A percentile compares a stretch with the other conserved stretches of the same genome.
Evolutionary conservation across 176 grass and related monocot genomes (phyloP).

Genomic region (Musa beccarii): DNA sequence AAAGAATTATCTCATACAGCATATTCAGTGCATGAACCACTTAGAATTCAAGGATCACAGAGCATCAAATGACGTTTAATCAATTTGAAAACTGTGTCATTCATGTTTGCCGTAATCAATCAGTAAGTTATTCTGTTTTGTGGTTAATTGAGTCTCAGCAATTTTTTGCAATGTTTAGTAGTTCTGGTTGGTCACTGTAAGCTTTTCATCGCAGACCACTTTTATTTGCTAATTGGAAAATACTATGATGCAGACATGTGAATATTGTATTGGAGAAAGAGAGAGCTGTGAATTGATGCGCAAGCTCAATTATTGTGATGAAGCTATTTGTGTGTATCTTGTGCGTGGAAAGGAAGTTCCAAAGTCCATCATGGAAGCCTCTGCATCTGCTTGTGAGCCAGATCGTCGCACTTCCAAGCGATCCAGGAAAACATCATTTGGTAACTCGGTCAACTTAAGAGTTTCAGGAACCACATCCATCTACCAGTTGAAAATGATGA

Average conservation of each 20-base stretch:
- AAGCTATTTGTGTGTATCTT: constrained; percentile 70
- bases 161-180: not conserved
- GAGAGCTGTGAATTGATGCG: constrained; percentile 72
- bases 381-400: constrained; percentile 36
- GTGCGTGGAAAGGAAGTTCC: constrained; percentile 93
- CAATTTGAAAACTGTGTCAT: too few relatives aligned
- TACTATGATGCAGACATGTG: constrained; percentile 48
- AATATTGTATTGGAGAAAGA: constrained; percentile 92
- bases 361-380: constrained; percentile 78
- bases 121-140: not conserved
- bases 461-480: constrained; percentile 84
- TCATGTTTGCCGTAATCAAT: too few relatives aligned
- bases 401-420: constrained; percentile 90
- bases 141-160: not conserved
- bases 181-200: not conserved
- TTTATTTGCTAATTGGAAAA: not conserved
- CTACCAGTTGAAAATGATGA: constrained; percentile 99
- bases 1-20: too few relatives aligned
- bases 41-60: too few relatives aligned
- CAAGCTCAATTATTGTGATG: constrained; percentile 72
- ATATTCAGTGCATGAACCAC: too few relatives aligned
- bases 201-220: not conserved
- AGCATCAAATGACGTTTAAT: too few relatives aligned
- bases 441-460: constrained; percentile 65
- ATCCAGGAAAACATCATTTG: constrained; percentile 62